Percentiles rank a stretch among this genome's conserved stretches.
These are phyloP conservation scores for Noccaea bulbosa DNA, from an alignment of 345 rosid genomes.

Conservation along the genomic window DNA sequence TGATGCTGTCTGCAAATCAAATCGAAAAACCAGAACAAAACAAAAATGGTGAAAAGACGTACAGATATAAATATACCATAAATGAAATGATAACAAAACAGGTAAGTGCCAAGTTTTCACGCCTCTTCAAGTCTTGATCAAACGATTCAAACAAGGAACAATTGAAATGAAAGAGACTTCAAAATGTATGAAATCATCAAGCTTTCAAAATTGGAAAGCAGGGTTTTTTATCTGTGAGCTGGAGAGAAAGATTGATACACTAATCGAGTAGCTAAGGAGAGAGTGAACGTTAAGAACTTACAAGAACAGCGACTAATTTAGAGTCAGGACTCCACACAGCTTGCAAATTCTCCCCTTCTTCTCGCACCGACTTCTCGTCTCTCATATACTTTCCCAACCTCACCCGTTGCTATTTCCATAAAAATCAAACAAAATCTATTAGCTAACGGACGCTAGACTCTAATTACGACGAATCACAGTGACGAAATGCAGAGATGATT, in stretches of 20 bases:
- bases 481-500: conserved; percentile 27
- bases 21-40: not conserved
- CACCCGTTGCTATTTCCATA: conserved; percentile 68
- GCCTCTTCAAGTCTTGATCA: not conserved
- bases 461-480: conserved; percentile 11
- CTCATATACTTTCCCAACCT: conserved; percentile 88
- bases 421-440: not conserved
- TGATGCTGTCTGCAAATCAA: conserved; percentile 75
- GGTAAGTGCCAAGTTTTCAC: not conserved
- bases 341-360: conserved; percentile 82
- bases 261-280: conserved; percentile 3
- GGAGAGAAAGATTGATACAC: not conserved
- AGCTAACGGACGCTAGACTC: conserved; percentile 25
- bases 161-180: not conserved
- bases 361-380: conserved; percentile 68
- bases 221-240: conserved; percentile 9
- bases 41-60: not conserved
- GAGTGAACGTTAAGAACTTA: conserved; percentile 47
- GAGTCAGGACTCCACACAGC: conserved; percentile 95
- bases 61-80: not conserved
- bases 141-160: conserved; percentile 12
- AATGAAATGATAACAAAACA: not conserved
- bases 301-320: conserved; percentile 82
- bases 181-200: not conserved
- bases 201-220: not conserved